Evolutionary conservation across 331 rosid genomes (phyloP), one percentile per base, ranked within the genome.

Genomic region (Cucumis variabilis): DNA sequence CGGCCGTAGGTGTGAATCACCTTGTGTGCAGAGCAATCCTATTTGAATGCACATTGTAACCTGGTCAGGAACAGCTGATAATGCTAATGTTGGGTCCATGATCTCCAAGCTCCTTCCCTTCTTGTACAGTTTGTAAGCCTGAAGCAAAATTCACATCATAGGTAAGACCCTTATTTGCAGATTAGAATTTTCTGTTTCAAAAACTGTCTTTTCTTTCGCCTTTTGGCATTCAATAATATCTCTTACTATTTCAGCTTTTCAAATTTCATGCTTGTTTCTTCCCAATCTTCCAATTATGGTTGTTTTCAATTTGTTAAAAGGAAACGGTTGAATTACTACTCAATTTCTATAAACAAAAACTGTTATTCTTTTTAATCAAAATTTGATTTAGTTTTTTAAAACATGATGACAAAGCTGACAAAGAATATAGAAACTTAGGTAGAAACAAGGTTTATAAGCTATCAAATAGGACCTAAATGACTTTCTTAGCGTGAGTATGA

Each of bases 121-220:
- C 93, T 92, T 96, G 95, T 94, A 92, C 83, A 92, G 91, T 92
- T 92, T 94, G 94, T 96, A 97, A 85, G 94, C 94, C 99, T 97
- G 85, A 30, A 62, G 55, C 37, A 62, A 82, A 19, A 62, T 30
- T 62, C 51, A 63, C 23, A 63, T 21, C 37, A 23, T 17, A 21
- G 30, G 30, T 33, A 82, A 62, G 72, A 62, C 55, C 55, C 33
- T 60, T 62, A 37, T 28, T 0, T 0, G 19, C 24, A 60, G 12
- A 6, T 21, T 10, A 11, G 14, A 58, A 33, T 6, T 28, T 82
- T 21, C 23, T 30, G 85, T 58, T 58, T 33, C 24, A 23, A 44
- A 75, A 44, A 75, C 15, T 15, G 8, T 73, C 30, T 75, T 75
- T 75, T 75, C 58, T 44, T 21, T 23, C 5, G 60, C 30, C 82